These are phyloP conservation scores for Venturia nashicola DNA, from an alignment of 2,329 filamentous ascomycete species.

Conservation along the genomic window DNA sequence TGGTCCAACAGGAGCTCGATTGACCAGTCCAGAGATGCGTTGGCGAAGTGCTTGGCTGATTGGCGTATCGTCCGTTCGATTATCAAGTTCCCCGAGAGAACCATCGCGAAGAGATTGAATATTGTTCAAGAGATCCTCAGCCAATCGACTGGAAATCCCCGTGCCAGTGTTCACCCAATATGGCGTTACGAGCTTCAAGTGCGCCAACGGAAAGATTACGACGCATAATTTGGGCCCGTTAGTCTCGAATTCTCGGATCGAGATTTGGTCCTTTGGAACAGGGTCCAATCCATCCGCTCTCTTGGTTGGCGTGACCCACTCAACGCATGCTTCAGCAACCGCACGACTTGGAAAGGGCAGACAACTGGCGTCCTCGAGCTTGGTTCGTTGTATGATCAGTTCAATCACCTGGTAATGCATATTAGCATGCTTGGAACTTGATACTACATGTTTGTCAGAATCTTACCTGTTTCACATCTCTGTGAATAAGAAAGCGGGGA, in stretches of 20 bases:
- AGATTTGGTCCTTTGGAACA: background rate
- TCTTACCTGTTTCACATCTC: slow-evolving; percentile 8
- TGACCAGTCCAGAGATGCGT: slow-evolving; percentile 5
- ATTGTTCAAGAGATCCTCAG: slow-evolving; percentile 1
- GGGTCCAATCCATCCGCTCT: slow-evolving; percentile 6
- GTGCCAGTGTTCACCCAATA: slow-evolving; percentile 8
- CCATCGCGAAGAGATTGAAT: slow-evolving; percentile 3
- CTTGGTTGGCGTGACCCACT: slow-evolving; percentile 1
- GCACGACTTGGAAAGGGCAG: slow-evolving; percentile 7
- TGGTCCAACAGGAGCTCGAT: slow-evolving; percentile 8
- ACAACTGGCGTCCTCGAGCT: background rate
- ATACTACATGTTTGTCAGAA: background rate
- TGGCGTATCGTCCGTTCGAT: background rate
- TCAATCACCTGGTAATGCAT: background rate
- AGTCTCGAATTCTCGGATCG: slow-evolving; percentile 6
- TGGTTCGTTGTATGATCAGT: slow-evolving; percentile 5
- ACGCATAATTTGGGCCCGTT: background rate
- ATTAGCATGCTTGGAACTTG: background rate
- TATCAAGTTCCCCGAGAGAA: background rate
- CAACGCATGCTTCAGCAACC: slow-evolving; percentile 3
- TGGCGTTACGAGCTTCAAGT: background rate
- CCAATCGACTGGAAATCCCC: slow-evolving; percentile 8
- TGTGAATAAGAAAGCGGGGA: slow-evolving; percentile 7
- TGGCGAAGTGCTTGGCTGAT: background rate
- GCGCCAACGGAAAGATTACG: slow-evolving; percentile 6